phyloP scores from a whole-genome alignment of 495 filamentous ascomycete species.

The Neurospora sp. region DNA sequence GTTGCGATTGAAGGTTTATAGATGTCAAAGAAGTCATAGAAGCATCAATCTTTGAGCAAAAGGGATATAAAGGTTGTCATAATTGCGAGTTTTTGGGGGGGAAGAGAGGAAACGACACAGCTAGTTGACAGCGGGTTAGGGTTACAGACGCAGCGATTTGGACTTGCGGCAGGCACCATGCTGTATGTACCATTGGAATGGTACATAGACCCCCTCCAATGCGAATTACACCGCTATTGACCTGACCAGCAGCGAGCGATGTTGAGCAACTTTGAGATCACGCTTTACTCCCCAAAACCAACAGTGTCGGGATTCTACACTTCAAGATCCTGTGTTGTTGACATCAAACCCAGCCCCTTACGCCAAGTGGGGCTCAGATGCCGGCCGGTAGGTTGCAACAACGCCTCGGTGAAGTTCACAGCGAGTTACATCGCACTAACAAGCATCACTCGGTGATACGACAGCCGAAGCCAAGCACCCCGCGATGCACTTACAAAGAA shows the following conservation, averaged over 20 bases:
- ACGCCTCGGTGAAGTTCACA: background rate
- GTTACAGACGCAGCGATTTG: background rate
- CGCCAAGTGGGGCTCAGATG: background rate
- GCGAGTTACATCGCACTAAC: background rate
- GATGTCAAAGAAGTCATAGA: background rate
- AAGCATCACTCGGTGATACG: background rate
- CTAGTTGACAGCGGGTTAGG: background rate
- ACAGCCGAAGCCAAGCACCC: background rate
- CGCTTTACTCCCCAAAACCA: no score
- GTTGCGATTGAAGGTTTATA: background rate
- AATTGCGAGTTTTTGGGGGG: background rate
- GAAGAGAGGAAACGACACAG: background rate
- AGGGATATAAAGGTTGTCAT: background rate
- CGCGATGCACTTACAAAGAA: background rate
- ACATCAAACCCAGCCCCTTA: background rate
- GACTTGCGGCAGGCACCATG: background rate
- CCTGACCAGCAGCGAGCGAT: no score
- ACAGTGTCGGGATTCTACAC: background rate
- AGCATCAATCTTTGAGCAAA: background rate
- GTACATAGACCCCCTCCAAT: no score
- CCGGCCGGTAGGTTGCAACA: background rate
- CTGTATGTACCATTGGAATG: background rate
- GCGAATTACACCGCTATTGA: no score
- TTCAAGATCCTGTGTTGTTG: background rate
- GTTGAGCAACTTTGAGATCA: no score